Conservation (phyloP, 2,329 filamentous ascomycete species). For the Niveomyces coronatus region DNA sequence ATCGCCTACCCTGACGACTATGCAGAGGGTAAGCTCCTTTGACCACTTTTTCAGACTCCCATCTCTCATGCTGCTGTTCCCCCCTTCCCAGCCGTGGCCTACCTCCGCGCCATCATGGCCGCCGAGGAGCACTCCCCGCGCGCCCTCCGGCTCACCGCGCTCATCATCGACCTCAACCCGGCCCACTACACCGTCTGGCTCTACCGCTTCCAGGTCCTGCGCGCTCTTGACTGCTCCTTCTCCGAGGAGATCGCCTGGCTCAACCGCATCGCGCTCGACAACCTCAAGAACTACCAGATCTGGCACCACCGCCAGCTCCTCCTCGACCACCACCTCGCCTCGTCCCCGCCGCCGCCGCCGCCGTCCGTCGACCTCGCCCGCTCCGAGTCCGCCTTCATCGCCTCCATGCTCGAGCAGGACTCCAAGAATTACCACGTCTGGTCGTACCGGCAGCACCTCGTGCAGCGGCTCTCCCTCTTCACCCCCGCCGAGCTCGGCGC, state of each 20-base stretch:
- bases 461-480: slow-evolving; percentile 57
- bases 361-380: slow-evolving; percentile 47
- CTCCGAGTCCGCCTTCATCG: slow-evolving; percentile 66
- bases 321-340: slow-evolving; percentile 47
- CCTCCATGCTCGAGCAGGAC: slow-evolving; percentile 71
- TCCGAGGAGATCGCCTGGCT: slow-evolving; percentile 74
- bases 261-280: slow-evolving; percentile 67
- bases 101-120: slow-evolving; percentile 89
- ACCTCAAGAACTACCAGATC: slow-evolving; percentile 98
- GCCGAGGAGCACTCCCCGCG: slow-evolving; percentile 72
- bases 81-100: slow-evolving; percentile 59
- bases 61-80: neutral
- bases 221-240: slow-evolving; percentile 54
- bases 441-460: slow-evolving; percentile 76
- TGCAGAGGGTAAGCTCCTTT: slow-evolving; percentile 55
- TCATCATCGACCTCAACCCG: slow-evolving; percentile 87
- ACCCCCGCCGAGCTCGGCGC: slow-evolving; percentile 59
- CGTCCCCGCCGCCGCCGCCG: slow-evolving; percentile 48
- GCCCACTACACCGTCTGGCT: slow-evolving; percentile 99
- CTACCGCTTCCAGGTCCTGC: slow-evolving; percentile 74
- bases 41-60: neutral
- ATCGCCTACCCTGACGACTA: slow-evolving; percentile 91
- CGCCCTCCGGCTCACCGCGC: slow-evolving; percentile 70
- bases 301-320: slow-evolving; percentile 69
- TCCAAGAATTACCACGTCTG: slow-evolving; percentile 98